Evolutionary conservation across 2,329 filamentous ascomycete species (phyloP).

Genomic region (Colletotrichum sp.): DNA sequence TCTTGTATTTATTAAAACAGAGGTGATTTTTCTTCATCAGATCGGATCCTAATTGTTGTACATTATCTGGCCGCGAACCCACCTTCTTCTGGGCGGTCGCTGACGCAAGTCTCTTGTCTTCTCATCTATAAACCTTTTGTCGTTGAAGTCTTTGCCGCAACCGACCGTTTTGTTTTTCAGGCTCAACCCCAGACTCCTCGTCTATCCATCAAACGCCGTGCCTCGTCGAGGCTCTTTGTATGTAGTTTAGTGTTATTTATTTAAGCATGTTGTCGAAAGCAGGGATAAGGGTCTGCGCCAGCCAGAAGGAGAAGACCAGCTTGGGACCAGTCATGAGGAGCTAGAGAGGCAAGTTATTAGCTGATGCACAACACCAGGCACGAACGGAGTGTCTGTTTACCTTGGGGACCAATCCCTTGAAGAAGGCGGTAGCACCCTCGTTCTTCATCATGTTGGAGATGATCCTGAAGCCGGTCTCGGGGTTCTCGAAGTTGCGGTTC

Average conservation of each 20-base stretch:
- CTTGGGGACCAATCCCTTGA: slow-evolving; percentile 97
- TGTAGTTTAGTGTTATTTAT: slow-evolving; percentile 24
- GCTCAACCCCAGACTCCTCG: slow-evolving; percentile 5
- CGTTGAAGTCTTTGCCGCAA: not conserved
- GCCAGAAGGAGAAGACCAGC: slow-evolving; percentile 99
- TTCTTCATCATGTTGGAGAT: slow-evolving; percentile 91
- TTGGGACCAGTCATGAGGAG: slow-evolving; percentile 99
- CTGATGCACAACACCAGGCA: slow-evolving; percentile 20
- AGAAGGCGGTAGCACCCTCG: slow-evolving; percentile 87
- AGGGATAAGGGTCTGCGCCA: slow-evolving; percentile 96
- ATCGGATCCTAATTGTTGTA: slow-evolving; percentile 16
- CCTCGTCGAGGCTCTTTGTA: slow-evolving; percentile 2
- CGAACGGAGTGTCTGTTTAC: slow-evolving; percentile 39
- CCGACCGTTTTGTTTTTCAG: slow-evolving; percentile 45
- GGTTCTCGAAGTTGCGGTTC: slow-evolving; percentile 98
- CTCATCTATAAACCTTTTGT: not conserved
- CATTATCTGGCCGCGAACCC: slow-evolving; percentile 8
- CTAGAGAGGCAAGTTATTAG: slow-evolving; percentile 38
- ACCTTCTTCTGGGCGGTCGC: not conserved
- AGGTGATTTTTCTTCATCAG: slow-evolving; percentile 16
- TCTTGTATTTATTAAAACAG: slow-evolving; percentile 13
- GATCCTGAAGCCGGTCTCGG: slow-evolving; percentile 91
- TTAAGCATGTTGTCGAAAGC: slow-evolving; percentile 71
- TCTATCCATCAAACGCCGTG: slow-evolving; percentile 26
- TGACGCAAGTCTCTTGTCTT: not conserved